Percentiles rank a stretch among this genome's conserved stretches.
phyloP scores from a whole-genome alignment of 1,139 yeast genomes.

The Kodamaea sp. region DNA sequence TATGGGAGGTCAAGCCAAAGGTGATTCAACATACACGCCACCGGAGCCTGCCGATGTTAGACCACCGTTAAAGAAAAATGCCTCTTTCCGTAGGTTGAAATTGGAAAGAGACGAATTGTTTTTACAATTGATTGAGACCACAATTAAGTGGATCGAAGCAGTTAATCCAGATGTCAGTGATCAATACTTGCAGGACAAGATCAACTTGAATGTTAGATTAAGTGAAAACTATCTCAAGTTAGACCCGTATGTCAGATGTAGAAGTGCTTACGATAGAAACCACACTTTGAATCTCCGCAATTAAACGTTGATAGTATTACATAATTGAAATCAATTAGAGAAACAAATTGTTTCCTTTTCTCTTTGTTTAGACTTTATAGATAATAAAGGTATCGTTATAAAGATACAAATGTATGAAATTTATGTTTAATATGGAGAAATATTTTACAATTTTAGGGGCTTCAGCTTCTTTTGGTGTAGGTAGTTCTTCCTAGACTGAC shows the following conservation, averaged over 20 bases:
- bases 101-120: constrained; percentile 32
- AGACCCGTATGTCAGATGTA: constrained; percentile 40
- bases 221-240: constrained; percentile 33
- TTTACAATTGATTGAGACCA: constrained; percentile 32
- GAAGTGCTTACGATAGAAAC: constrained; percentile 41
- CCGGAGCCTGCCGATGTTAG: constrained; percentile 29
- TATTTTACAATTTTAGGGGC: too few relatives aligned
- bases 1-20: constrained; percentile 38
- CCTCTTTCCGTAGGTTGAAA: constrained; percentile 24
- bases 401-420: too few relatives aligned
- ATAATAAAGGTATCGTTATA: too few relatives aligned
- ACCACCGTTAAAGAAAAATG: constrained; percentile 31
- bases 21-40: constrained; percentile 25
- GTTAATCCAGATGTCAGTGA: constrained; percentile 40
- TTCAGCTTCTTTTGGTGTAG: too few relatives aligned
- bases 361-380: too few relatives aligned
- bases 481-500: too few relatives aligned
- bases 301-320: constrained; percentile 1
- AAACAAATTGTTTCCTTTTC: too few relatives aligned
- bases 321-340: too few relatives aligned
- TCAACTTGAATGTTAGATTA: constrained; percentile 27
- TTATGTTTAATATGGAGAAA: too few relatives aligned
- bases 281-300: constrained; percentile 16
- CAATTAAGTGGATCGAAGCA: constrained; percentile 41
- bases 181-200: constrained; percentile 38